phyloP scores from a whole-genome alignment of 2,329 filamentous ascomycete genomes.

The Thyridium curvatum region DNA sequence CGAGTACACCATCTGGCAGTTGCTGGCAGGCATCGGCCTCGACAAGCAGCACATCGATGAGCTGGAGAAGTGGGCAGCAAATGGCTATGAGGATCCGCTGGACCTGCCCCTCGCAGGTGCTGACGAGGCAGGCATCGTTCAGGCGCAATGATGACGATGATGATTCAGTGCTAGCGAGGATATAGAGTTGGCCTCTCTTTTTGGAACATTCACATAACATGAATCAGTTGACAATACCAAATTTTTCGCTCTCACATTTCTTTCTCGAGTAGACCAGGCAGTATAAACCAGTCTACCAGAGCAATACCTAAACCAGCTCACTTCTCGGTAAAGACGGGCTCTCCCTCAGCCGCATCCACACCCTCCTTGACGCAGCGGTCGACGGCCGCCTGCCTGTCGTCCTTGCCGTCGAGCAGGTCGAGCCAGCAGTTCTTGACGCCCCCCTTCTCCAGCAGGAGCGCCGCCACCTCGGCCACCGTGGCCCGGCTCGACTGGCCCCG shows the following conservation, averaged over 20 bases:
- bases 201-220: neutral
- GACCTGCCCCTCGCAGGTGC: no score
- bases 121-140: no score
- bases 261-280: neutral
- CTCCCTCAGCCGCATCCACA: slow-evolving; percentile 47
- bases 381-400: slow-evolving; percentile 40
- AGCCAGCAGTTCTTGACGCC: slow-evolving; percentile 42
- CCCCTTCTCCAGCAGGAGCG: slow-evolving; percentile 42
- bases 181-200: neutral
- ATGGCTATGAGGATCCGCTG: no score
- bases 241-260: neutral
- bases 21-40: no score
- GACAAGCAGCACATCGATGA: no score
- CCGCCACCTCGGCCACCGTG: slow-evolving; percentile 53
- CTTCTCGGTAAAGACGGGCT: slow-evolving; percentile 18
- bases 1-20: no score
- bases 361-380: slow-evolving; percentile 40
- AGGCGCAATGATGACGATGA: neutral
- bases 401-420: slow-evolving; percentile 48
- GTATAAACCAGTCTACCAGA: neutral
- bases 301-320: no score
- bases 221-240: neutral
- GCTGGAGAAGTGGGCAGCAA: no score
- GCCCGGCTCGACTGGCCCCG: slow-evolving; percentile 43
- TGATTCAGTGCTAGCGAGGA: neutral